Percentiles rank a stretch among this genome's conserved stretches.
These are phyloP conservation scores for Melocanna baccifera DNA, from an alignment of 176 grass and related monocot genomes.

Conservation along the genomic window DNA sequence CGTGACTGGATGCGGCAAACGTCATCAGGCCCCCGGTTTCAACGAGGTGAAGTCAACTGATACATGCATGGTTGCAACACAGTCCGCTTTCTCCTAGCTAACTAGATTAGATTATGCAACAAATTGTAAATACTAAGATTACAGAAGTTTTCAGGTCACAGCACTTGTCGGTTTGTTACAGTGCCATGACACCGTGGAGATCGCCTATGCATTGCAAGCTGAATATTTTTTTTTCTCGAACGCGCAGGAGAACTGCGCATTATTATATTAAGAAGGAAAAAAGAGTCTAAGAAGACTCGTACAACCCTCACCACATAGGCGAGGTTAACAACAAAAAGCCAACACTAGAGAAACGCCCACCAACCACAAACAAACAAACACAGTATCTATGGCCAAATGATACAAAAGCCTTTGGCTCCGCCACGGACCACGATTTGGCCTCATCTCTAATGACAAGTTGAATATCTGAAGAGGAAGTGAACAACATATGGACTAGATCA, in stretches of 20 bases:
- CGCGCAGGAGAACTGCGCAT: too few relatives aligned
- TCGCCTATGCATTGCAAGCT: neutral
- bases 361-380: too few relatives aligned
- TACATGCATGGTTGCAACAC: slow-evolving; percentile 23
- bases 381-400: too few relatives aligned
- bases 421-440: too few relatives aligned
- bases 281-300: too few relatives aligned
- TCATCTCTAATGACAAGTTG: too few relatives aligned
- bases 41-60: slow-evolving; percentile 19
- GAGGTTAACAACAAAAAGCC: too few relatives aligned
- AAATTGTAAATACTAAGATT: neutral
- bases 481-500: neutral
- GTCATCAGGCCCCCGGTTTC: slow-evolving; percentile 1
- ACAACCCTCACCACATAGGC: too few relatives aligned
- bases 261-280: too few relatives aligned
- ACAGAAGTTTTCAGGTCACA: neutral
- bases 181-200: slow-evolving; percentile 11
- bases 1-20: neutral
- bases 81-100: slow-evolving; percentile 36
- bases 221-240: too few relatives aligned
- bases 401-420: too few relatives aligned
- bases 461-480: slow-evolving; percentile 2
- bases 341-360: too few relatives aligned
- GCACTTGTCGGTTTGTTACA: slow-evolving; percentile 13
- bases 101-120: slow-evolving; percentile 19